Percentiles rank a stretch among this genome's conserved stretches.
Evolutionary conservation across 805 yeast species (phyloP).

Genomic region (Naumovozyma dairenensis): DNA sequence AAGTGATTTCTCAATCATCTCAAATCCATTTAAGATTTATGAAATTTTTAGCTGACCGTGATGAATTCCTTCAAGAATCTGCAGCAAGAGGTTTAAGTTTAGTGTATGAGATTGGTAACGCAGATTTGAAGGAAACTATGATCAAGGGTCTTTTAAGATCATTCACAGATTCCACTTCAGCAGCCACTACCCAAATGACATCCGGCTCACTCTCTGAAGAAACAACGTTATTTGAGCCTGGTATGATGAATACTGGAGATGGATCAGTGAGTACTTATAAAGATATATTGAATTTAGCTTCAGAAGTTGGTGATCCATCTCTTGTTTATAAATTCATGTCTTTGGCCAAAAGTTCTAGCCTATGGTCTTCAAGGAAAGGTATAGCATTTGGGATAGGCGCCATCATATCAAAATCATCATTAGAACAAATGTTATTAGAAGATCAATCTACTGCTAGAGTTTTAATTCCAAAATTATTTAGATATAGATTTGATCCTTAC

Average conservation of each 20-base stretch:
- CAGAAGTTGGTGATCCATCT: conserved; percentile 93
- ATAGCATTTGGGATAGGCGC: conserved; percentile 89
- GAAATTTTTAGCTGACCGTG: conserved; percentile 69
- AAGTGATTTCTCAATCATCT: conserved; percentile 36
- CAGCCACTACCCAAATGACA: conserved; percentile 32
- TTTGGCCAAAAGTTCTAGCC: conserved; percentile 71
- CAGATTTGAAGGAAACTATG: conserved; percentile 56
- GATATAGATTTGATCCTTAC: conserved; percentile 82
- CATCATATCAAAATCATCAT: conserved; percentile 65
- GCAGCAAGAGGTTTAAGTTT: conserved; percentile 83
- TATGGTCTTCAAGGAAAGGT: conserved; percentile 92
- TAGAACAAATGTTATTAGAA: conserved; percentile 49
- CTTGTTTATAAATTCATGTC: conserved; percentile 92
- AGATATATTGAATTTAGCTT: conserved; percentile 78
- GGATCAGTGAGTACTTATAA: conserved; percentile 86
- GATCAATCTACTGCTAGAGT: conserved; percentile 46
- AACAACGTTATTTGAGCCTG: conserved; percentile 78
- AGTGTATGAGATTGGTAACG: conserved; percentile 67
- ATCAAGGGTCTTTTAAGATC: conserved; percentile 65
- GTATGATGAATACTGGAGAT: conserved; percentile 67
- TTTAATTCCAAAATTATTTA: conserved; percentile 70
- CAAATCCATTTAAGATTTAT: conserved; percentile 66
- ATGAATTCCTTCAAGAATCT: conserved; percentile 83
- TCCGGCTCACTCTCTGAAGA: conserved; percentile 69
- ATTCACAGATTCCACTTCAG: conserved; percentile 58